phyloP scores from a whole-genome alignment of 2,329 filamentous ascomycete species.

The Zymoseptoria ardabiliae region DNA sequence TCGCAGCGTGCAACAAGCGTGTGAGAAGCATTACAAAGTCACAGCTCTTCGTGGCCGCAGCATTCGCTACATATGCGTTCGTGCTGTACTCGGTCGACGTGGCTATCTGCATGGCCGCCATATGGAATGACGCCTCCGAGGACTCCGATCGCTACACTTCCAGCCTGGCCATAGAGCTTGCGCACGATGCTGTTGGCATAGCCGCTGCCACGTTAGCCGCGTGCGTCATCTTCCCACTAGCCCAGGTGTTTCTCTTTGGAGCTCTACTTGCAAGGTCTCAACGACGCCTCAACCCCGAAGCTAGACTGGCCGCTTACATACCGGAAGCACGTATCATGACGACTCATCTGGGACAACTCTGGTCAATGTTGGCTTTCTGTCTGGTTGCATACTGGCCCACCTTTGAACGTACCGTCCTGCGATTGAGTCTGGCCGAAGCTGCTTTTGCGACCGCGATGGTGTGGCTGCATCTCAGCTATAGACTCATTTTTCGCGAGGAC shows the following conservation, averaged over 20 bases:
- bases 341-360: conserved; percentile 16
- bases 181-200: conserved; percentile 3
- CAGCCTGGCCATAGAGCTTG: conserved; percentile 10
- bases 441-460: conserved; percentile 12
- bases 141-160: conserved; percentile 8
- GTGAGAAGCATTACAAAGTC: not conserved
- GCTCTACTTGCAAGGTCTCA: conserved; percentile 6
- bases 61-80: conserved; percentile 11
- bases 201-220: conserved; percentile 12
- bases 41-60: conserved; percentile 8
- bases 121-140: conserved; percentile 9
- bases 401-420: conserved; percentile 2
- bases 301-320: conserved; percentile 9
- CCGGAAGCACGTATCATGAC: conserved; percentile 11
- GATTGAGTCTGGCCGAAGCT: conserved; percentile 11
- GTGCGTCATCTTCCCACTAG: conserved; percentile 16
- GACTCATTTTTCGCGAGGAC: conserved; percentile 16
- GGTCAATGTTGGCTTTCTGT: conserved; percentile 14
- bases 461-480: conserved; percentile 17
- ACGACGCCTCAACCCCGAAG: conserved; percentile 2
- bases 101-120: conserved; percentile 6
- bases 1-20: not conserved
- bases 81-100: conserved; percentile 14
- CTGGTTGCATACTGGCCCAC: conserved; percentile 16
- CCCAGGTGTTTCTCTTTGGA: conserved; percentile 11